A percentile compares a stretch with the other conserved stretches of the same genome.
Evolutionary conservation across 495 filamentous ascomycete genomes (phyloP).

Genomic region (Chlorociboria aeruginascens): DNA sequence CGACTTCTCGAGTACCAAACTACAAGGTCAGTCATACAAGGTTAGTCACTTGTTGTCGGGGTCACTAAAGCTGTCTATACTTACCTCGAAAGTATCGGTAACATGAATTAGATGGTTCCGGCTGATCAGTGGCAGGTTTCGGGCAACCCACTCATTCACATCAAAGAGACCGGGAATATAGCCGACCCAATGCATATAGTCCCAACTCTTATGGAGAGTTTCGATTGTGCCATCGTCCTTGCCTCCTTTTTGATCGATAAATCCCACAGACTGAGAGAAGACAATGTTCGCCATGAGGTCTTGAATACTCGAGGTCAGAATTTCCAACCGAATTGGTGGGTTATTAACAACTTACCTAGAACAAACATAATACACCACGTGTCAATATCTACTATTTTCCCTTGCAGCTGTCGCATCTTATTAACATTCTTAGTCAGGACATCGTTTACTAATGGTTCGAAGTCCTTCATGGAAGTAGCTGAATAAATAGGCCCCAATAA

Average conservation of each 20-base stretch:
- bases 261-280: not conserved
- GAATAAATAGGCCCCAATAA: slow-evolving; percentile 28
- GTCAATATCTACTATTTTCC: slow-evolving; percentile 1
- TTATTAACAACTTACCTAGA: not conserved
- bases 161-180: not conserved
- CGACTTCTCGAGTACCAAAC: too few relatives aligned
- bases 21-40: too few relatives aligned
- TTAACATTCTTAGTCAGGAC: slow-evolving; percentile 17
- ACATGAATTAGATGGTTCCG: not conserved
- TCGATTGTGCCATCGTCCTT: not conserved
- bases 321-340: not conserved
- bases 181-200: slow-evolving; percentile 1
- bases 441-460: slow-evolving; percentile 22
- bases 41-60: too few relatives aligned
- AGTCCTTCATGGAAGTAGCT: slow-evolving; percentile 23
- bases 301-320: not conserved
- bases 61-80: too few relatives aligned
- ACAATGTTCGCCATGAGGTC: not conserved
- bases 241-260: not conserved
- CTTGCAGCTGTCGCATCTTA: not conserved
- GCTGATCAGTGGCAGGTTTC: not conserved
- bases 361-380: not conserved
- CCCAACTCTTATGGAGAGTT: not conserved
- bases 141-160: not conserved
- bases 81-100: not conserved